A percentile compares a stretch with the other conserved stretches of the same genome.
Conservation (phyloP, 2,329 filamentous ascomycete species). For the Emmonsia crescens region DNA sequence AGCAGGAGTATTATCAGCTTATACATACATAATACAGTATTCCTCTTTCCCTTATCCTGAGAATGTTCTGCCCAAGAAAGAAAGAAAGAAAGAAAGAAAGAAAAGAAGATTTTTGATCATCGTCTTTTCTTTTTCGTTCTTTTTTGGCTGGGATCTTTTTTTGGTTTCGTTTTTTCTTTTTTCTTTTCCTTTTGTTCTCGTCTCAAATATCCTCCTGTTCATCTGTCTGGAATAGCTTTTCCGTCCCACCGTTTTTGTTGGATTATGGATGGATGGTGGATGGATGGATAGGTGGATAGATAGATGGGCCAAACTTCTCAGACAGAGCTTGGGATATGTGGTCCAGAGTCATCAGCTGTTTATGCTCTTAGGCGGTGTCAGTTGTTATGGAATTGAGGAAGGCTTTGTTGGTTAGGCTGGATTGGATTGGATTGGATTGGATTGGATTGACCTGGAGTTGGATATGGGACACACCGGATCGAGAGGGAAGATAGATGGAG, state of each 20-base stretch:
- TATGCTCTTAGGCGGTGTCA: neutral
- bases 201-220: neutral
- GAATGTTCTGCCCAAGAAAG: too few species aligned
- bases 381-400: neutral
- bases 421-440: neutral
- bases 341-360: neutral
- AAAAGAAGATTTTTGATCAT: neutral
- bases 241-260: neutral
- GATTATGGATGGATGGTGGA: too few species aligned
- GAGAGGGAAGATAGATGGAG: neutral
- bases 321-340: neutral
- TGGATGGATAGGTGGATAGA: too few species aligned
- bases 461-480: neutral
- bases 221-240: neutral
- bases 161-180: neutral
- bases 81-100: neutral
- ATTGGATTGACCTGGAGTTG: neutral
- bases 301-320: neutral
- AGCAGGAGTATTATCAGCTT: neutral
- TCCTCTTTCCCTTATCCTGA: constrained; percentile 5
- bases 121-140: neutral
- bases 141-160: neutral
- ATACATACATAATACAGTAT: neutral
- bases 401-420: neutral
- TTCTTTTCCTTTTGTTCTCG: neutral